A percentile compares a stretch with the other conserved stretches of the same genome.
Conservation (phyloP, 768 basidiomycete species). For the Kwoniella dendrophila region DNA sequence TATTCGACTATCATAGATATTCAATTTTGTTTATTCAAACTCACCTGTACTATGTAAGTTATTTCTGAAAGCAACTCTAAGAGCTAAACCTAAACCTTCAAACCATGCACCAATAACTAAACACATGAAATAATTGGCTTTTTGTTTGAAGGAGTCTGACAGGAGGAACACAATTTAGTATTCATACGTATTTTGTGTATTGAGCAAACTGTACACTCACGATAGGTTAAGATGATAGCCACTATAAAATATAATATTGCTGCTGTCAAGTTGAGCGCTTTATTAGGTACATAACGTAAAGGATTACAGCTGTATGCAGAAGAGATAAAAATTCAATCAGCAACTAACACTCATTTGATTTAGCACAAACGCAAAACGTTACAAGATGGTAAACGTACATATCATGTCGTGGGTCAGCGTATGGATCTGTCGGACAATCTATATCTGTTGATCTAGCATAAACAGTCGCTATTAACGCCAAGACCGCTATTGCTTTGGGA, state of each 20-base stretch:
- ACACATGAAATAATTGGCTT: slow-evolving; percentile 49
- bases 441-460: not conserved
- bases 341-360: not conserved
- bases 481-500: not conserved
- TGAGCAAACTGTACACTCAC: slow-evolving; percentile 27
- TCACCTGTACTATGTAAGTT: slow-evolving; percentile 41
- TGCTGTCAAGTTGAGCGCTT: slow-evolving; percentile 43
- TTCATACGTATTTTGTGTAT: not conserved
- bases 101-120: slow-evolving; percentile 53
- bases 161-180: not conserved
- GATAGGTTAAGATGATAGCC: slow-evolving; percentile 43
- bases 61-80: slow-evolving; percentile 47
- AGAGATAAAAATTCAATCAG: not conserved
- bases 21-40: not conserved
- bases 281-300: slow-evolving; percentile 52
- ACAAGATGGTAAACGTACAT: slow-evolving; percentile 7
- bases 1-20: too few species aligned
- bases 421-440: slow-evolving; percentile 20
- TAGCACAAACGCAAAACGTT: not conserved
- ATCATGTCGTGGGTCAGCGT: slow-evolving; percentile 19
- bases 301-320: slow-evolving; percentile 55
- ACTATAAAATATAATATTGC: slow-evolving; percentile 50
- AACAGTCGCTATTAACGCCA: not conserved
- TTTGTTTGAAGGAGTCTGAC: slow-evolving; percentile 30
- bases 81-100: slow-evolving; percentile 49